A percentile compares a stretch with the other conserved stretches of the same genome.
Evolutionary conservation across 345 rosid species (phyloP).

Genomic region (Brassica nigra): DNA sequence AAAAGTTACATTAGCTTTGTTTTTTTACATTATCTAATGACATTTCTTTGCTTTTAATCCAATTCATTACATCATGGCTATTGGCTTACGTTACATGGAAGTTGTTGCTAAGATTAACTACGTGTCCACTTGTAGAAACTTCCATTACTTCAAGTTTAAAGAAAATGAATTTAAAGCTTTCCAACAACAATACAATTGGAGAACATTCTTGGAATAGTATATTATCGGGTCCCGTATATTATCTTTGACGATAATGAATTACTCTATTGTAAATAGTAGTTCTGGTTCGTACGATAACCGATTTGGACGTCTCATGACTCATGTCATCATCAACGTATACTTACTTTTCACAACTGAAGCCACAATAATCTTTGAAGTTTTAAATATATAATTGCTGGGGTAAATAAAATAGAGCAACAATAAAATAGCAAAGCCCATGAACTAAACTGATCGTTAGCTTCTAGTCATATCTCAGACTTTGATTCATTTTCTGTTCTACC

Average conservation of each 20-base stretch:
- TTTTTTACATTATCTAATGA: neutral
- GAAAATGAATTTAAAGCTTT: neutral
- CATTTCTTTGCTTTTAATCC: constrained; percentile 41
- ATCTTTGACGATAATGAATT: neutral
- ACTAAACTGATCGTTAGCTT: neutral
- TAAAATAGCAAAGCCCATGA: neutral
- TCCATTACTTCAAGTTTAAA: constrained; percentile 3
- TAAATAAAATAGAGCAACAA: neutral
- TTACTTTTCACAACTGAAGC: neutral
- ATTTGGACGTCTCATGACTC: neutral
- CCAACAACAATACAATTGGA: neutral
- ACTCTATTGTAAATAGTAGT: neutral
- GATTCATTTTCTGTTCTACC: neutral
- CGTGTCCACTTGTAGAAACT: constrained; percentile 30
- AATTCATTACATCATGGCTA: constrained; percentile 15
- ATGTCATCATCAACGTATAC: neutral
- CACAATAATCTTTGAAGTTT: neutral
- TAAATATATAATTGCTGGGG: neutral
- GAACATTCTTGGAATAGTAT: neutral
- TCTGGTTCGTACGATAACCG: neutral
- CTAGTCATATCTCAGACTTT: neutral
- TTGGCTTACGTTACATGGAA: constrained; percentile 1
- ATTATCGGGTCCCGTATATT: neutral
- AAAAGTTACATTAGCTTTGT: constrained; percentile 10
- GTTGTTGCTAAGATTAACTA: constrained; percentile 16